These are phyloP conservation scores for Curvularia sp. DNA, from an alignment of 2,329 filamentous ascomycete genomes.

Conservation along the genomic window DNA sequence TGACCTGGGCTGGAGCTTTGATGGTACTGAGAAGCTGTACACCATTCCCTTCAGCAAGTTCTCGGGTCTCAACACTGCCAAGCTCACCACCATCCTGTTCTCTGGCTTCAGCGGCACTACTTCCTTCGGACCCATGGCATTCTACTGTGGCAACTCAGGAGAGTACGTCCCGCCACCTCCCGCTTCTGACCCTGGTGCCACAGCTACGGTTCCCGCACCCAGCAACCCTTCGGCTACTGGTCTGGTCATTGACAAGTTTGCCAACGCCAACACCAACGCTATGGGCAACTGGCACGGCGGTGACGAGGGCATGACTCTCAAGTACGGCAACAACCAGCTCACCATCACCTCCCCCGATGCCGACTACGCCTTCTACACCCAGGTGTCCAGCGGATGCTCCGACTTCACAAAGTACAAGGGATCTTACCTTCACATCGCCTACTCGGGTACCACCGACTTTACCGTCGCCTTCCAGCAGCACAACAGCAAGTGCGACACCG, in stretches of 20 bases:
- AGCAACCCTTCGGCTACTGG: slow-evolving; percentile 54
- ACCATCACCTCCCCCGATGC: slow-evolving; percentile 65
- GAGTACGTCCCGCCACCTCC: slow-evolving; percentile 59
- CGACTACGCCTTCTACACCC: slow-evolving; percentile 68
- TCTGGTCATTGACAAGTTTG: slow-evolving; percentile 69
- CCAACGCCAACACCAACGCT: slow-evolving; percentile 60
- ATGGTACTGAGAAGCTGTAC: slow-evolving; percentile 67
- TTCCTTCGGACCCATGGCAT: slow-evolving; percentile 63
- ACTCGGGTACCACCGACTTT: slow-evolving; percentile 68
- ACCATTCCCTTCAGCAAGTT: slow-evolving; percentile 64
- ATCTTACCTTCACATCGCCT: slow-evolving; percentile 70
- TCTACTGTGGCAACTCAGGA: slow-evolving; percentile 64
- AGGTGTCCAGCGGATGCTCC: slow-evolving; percentile 62
- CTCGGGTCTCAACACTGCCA: slow-evolving; percentile 58
- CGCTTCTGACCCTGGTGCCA: slow-evolving; percentile 52
- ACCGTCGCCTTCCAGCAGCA: slow-evolving; percentile 71
- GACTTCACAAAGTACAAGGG: slow-evolving; percentile 63
- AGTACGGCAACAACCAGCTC: slow-evolving; percentile 60
- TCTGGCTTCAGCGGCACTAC: slow-evolving; percentile 56
- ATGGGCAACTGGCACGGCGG: slow-evolving; percentile 70
- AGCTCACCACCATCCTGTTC: slow-evolving; percentile 62
- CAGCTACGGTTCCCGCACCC: slow-evolving; percentile 60
- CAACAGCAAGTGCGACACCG: slow-evolving; percentile 65
- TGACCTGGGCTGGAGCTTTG: slow-evolving; percentile 66
- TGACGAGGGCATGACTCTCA: slow-evolving; percentile 65